Evolutionary conservation across 2,329 filamentous ascomycete species (phyloP).

Genomic region (Zalaria obscura): DNA sequence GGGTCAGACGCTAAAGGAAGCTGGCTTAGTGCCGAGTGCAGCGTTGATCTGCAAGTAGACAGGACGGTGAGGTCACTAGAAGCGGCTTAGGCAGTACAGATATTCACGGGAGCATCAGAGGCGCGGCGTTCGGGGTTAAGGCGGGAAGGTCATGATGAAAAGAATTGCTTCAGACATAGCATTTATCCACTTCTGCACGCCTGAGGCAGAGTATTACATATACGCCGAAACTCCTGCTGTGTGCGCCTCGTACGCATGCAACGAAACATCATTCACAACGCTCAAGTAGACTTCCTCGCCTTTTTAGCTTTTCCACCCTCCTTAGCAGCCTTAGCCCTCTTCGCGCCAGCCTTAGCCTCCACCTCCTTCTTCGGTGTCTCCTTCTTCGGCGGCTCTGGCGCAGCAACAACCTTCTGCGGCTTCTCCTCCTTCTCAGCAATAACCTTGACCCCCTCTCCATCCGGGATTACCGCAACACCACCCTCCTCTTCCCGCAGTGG

Average conservation of each 20-base stretch:
- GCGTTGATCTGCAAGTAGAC: constrained; percentile 56
- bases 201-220: too few species aligned
- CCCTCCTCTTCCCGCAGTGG: constrained; percentile 26
- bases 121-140: too few species aligned
- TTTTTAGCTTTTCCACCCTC: constrained; percentile 20
- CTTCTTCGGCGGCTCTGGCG: constrained; percentile 13
- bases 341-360: constrained; percentile 11
- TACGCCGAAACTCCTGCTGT: too few species aligned
- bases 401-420: constrained; percentile 3
- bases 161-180: too few species aligned
- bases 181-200: too few species aligned
- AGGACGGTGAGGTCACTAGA: background rate
- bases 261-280: too few species aligned
- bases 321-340: constrained; percentile 18
- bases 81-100: too few species aligned
- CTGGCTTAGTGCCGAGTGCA: constrained; percentile 80
- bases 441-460: constrained; percentile 16
- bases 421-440: constrained; percentile 14
- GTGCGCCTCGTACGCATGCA: too few species aligned
- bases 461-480: constrained; percentile 13
- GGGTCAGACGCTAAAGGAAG: constrained; percentile 82
- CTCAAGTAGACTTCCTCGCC: constrained; percentile 7
- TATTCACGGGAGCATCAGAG: too few species aligned
- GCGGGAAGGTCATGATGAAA: too few species aligned
- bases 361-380: constrained; percentile 15